A percentile compares a stretch with the other conserved stretches of the same genome.
Conservation (phyloP, 192 early-diverging fungal genomes). For the Gamsiella multidivaricata region DNA sequence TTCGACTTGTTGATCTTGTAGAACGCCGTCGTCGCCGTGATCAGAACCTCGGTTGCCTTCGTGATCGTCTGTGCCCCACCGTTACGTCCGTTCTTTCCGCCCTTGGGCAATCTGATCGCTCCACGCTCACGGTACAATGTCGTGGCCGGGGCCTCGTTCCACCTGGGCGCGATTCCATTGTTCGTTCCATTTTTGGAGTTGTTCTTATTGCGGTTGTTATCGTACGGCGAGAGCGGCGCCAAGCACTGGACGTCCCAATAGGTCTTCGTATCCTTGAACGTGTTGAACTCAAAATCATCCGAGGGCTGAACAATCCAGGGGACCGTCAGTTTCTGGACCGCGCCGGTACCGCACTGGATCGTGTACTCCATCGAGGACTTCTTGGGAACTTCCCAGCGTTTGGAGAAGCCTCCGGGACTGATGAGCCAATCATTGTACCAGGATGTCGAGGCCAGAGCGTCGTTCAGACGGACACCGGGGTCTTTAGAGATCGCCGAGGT, state of each 20-base stretch:
- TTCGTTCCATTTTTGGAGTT: neutral
- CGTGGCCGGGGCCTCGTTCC: constrained; percentile 12
- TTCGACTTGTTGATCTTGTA: constrained; percentile 28
- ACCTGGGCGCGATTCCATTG: neutral
- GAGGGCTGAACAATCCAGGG: constrained; percentile 47
- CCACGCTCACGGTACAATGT: constrained; percentile 42
- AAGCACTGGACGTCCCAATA: constrained; percentile 47
- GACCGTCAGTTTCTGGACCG: constrained; percentile 26
- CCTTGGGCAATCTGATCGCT: constrained; percentile 17
- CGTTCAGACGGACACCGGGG: constrained; percentile 55
- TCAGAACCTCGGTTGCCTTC: constrained; percentile 25
- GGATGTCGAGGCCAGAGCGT: constrained; percentile 48
- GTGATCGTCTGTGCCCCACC: constrained; percentile 13
- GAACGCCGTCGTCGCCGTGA: constrained; percentile 43
- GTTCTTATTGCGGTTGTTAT: constrained; percentile 10
- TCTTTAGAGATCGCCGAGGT: constrained; percentile 55
- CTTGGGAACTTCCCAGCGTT: constrained; percentile 41
- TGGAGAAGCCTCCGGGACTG: constrained; percentile 37
- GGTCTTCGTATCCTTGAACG: constrained; percentile 43
- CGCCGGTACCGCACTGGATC: constrained; percentile 22
- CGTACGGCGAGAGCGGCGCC: constrained; percentile 20
- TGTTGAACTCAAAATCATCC: constrained; percentile 24
- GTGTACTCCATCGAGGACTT: constrained; percentile 47
- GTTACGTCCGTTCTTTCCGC: constrained; percentile 21
- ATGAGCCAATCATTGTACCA: constrained; percentile 49